These are phyloP conservation scores for Pythium biforme DNA, from an alignment of 352 stramenopile genomes.

Conservation along the genomic window DNA sequence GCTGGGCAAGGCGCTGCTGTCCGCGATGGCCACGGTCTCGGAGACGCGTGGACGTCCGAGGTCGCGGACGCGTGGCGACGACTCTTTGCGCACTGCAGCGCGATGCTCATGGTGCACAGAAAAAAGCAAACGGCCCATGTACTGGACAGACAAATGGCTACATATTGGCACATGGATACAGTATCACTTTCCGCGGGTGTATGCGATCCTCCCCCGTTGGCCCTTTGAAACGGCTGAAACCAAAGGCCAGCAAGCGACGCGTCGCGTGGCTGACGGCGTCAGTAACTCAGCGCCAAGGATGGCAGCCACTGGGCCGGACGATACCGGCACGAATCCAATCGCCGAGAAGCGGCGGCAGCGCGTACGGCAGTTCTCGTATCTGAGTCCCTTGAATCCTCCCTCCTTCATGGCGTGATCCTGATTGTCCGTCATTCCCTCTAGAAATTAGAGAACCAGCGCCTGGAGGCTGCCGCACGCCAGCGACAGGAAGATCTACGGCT, in stretches of 20 bases:
- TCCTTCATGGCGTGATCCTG: background rate
- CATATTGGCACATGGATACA: too few species aligned
- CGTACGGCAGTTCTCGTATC: conserved; percentile 10
- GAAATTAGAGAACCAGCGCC: conserved; percentile 73
- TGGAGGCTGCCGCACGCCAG: conserved; percentile 52
- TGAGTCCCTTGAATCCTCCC: too few species aligned
- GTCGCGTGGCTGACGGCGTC: too few species aligned
- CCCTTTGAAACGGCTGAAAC: too few species aligned
- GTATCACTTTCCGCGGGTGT: too few species aligned
- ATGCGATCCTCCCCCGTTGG: too few species aligned
- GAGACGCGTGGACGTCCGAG: conserved; percentile 38
- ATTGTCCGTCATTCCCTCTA: conserved; percentile 13
- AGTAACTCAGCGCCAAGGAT: background rate
- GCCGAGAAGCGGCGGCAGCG: conserved; percentile 32
- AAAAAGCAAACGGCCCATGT: too few species aligned
- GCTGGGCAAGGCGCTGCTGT: conserved; percentile 84
- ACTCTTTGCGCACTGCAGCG: conserved; percentile 41
- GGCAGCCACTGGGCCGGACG: background rate
- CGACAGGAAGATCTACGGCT: conserved; percentile 43
- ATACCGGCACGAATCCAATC: conserved; percentile 21
- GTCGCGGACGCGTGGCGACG: conserved; percentile 42
- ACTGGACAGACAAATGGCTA: too few species aligned
- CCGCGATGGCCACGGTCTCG: conserved; percentile 23
- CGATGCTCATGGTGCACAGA: conserved; percentile 32
- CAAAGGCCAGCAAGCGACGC: background rate